Evolutionary conservation across 257 asterid genomes (phyloP).

Genomic region (Hygrophila difformis): DNA sequence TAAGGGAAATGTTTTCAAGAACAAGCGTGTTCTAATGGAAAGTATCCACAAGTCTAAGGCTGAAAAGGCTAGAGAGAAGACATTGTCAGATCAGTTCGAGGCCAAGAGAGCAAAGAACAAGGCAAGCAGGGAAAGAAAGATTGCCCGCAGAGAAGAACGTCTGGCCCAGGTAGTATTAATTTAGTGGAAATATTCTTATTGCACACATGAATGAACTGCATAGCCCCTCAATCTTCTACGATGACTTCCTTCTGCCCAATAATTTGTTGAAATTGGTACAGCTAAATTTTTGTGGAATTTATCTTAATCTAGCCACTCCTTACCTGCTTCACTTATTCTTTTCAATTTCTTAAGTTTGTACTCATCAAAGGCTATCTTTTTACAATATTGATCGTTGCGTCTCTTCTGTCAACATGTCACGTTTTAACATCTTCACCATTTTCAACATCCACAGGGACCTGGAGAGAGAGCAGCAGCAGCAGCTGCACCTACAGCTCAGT

Average conservation of each 20-base stretch:
- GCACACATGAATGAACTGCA: not conserved
- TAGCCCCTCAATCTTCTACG: too few species aligned
- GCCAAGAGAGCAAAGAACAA: constrained; percentile 52
- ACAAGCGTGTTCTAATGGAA: constrained; percentile 64
- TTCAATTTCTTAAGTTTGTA: too few species aligned
- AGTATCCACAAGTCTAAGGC: constrained; percentile 66
- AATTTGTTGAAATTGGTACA: too few species aligned
- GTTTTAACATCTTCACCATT: too few species aligned
- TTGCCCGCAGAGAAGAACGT: constrained; percentile 55
- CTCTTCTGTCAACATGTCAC: too few species aligned
- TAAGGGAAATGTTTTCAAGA: constrained; percentile 66
- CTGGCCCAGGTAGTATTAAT: constrained; percentile 45
- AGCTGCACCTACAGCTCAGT: constrained; percentile 51
- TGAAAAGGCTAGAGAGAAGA: constrained; percentile 71
- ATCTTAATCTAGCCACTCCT: too few species aligned
- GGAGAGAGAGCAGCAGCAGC: constrained; percentile 42
- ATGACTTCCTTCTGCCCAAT: too few species aligned
- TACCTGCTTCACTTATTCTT: too few species aligned
- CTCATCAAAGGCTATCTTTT: too few species aligned
- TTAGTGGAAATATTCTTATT: not conserved
- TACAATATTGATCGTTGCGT: too few species aligned
- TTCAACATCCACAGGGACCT: constrained; percentile 76
- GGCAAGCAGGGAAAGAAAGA: constrained; percentile 67
- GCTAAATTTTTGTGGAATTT: too few species aligned
- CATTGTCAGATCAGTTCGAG: constrained; percentile 64